phyloP scores from a whole-genome alignment of 2,329 filamentous ascomycete species.

The Teratosphaeria epicoccoides region DNA sequence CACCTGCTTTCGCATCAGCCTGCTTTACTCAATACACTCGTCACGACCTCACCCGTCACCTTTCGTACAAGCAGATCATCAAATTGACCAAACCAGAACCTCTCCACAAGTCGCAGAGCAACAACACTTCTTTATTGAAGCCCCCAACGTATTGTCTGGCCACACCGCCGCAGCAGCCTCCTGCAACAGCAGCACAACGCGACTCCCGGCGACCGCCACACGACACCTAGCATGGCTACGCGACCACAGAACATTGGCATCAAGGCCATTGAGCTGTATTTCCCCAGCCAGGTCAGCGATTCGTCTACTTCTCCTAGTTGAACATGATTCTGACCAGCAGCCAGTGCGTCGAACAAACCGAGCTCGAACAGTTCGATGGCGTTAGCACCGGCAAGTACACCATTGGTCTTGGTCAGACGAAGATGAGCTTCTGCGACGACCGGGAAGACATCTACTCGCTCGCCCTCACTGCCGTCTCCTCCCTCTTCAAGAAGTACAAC shows the following conservation, averaged over 20 bases:
- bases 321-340: not conserved
- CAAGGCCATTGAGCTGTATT: slow-evolving; percentile 46
- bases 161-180: not conserved
- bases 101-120: not conserved
- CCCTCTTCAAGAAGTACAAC: slow-evolving; percentile 43
- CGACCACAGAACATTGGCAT: slow-evolving; percentile 41
- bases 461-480: slow-evolving; percentile 41
- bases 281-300: slow-evolving; percentile 38
- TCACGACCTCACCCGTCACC: not conserved
- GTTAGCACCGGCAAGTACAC: slow-evolving; percentile 43
- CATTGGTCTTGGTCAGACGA: slow-evolving; percentile 45
- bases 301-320: not conserved
- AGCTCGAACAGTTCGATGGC: slow-evolving; percentile 47
- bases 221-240: not conserved
- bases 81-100: not conserved
- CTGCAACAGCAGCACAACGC: not conserved
- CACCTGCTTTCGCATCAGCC: not conserved
- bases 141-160: not conserved
- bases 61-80: not conserved
- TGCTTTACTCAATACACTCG: not conserved
- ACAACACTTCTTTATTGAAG: not conserved
- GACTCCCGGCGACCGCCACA: not conserved
- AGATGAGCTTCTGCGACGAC: slow-evolving; percentile 47
- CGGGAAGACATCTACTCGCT: slow-evolving; percentile 46
- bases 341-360: slow-evolving; percentile 43